These are phyloP conservation scores for Fraxinus xanthoxyloides DNA, from an alignment of 305 asterid species.

Conservation along the genomic window DNA sequence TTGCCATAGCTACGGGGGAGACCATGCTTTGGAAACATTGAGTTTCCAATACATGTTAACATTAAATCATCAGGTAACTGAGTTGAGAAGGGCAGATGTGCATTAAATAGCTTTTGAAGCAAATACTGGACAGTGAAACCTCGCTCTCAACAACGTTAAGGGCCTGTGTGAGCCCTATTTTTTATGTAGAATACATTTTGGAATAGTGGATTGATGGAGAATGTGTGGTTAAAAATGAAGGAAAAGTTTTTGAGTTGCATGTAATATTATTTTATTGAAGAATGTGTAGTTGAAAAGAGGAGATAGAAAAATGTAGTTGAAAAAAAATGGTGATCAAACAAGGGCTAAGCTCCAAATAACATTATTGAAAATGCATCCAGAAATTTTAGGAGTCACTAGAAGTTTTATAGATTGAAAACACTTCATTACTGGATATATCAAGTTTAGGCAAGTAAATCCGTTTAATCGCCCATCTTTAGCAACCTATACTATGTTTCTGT, in stretches of 20 bases:
- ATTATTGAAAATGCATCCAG: not conserved
- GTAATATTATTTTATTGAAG: not conserved
- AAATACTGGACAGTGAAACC: not conserved
- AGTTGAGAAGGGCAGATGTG: not conserved
- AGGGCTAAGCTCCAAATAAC: not conserved
- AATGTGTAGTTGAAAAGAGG: not conserved
- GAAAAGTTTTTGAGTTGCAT: not conserved
- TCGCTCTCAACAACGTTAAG: not conserved
- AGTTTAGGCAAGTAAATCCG: not conserved
- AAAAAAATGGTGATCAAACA: not conserved
- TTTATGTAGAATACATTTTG: not conserved
- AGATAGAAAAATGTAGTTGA: not conserved
- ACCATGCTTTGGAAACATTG: conserved; percentile 12
- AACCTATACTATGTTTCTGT: not conserved
- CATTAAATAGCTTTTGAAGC: not conserved
- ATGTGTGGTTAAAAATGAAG: not conserved
- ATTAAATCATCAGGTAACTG: not conserved
- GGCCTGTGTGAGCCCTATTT: not conserved
- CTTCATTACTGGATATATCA: not conserved
- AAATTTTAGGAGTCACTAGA: not conserved
- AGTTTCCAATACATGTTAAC: not conserved
- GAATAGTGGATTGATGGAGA: not conserved
- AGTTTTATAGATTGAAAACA: not conserved
- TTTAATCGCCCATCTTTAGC: not conserved
- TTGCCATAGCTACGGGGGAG: not conserved